Evolutionary conservation across 768 basidiomycete genomes (phyloP).

Genomic region (Lactarius pseudohatsudake): DNA sequence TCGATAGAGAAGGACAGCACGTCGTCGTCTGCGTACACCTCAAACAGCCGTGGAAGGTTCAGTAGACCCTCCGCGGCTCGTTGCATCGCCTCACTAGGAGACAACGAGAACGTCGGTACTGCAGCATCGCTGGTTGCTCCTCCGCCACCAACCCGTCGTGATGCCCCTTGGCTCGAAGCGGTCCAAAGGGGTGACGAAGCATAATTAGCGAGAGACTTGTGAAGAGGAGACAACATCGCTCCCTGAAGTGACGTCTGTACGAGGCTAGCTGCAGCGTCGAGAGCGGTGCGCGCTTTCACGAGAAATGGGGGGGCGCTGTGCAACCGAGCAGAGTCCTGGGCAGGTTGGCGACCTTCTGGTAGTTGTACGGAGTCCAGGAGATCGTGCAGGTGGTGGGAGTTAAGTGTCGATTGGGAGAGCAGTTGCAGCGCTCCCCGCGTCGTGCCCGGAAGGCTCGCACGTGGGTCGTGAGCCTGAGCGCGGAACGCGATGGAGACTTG

Average conservation of each 20-base stretch:
- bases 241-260: conserved; percentile 78
- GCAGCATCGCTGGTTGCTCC: conserved; percentile 50
- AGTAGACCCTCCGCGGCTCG: conserved; percentile 91
- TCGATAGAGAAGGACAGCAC: conserved; percentile 85
- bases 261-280: conserved; percentile 63
- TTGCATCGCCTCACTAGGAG: conserved; percentile 85
- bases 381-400: conserved; percentile 70
- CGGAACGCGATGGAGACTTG: conserved; percentile 63
- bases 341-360: conserved; percentile 36
- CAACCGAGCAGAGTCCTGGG: conserved; percentile 32
- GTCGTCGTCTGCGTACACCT: conserved; percentile 91
- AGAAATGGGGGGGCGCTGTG: conserved; percentile 46
- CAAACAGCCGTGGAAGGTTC: conserved; percentile 90
- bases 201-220: conserved; percentile 70
- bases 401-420: conserved; percentile 82
- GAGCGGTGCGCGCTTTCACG: conserved; percentile 50
- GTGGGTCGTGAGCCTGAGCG: conserved; percentile 54
- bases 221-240: conserved; percentile 82
- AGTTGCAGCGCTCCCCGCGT: conserved; percentile 68
- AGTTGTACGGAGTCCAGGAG: conserved; percentile 56
- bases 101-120: conserved; percentile 90
- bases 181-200: conserved; percentile 68
- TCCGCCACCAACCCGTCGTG: conserved; percentile 41
- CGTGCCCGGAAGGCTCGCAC: conserved; percentile 53
- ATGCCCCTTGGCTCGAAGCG: conserved; percentile 46